A percentile compares a stretch with the other conserved stretches of the same genome.
Conservation (phyloP, 805 yeast species). For the Myxozyma mucilagina region DNA sequence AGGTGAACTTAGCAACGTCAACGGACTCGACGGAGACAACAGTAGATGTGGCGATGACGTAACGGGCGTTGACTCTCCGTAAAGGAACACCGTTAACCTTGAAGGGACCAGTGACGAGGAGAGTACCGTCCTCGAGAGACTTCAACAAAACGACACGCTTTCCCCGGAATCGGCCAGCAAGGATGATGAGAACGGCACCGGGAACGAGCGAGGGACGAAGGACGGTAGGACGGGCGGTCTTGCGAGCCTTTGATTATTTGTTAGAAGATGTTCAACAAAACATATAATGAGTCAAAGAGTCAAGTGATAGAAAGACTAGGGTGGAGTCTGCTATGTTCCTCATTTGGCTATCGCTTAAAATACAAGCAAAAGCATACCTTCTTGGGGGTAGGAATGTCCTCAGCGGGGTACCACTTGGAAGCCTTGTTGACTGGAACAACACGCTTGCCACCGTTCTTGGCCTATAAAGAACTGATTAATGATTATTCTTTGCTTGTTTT, state of each 20-base stretch:
- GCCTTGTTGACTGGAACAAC: conserved; percentile 51
- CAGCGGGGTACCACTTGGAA: conserved; percentile 93
- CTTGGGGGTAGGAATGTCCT: conserved; percentile 84
- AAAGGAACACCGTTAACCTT: conserved; percentile 99
- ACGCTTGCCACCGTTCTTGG: conserved; percentile 43
- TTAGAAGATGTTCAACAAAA: neutral
- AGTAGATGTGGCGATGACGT: conserved; percentile 98
- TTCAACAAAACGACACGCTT: conserved; percentile 98
- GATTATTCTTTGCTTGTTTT: neutral
- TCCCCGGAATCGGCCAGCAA: conserved; percentile 99
- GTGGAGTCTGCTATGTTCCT: neutral
- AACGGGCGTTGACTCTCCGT: conserved; percentile 94
- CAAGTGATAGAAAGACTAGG: neutral
- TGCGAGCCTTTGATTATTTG: conserved; percentile 54
- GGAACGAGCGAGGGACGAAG: conserved; percentile 95
- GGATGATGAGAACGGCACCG: conserved; percentile 94
- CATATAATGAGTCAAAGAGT: neutral
- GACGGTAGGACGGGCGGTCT: conserved; percentile 89
- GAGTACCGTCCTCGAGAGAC: conserved; percentile 95
- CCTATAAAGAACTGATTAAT: conserved; percentile 24
- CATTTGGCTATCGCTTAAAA: neutral
- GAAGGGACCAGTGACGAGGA: conserved; percentile 98
- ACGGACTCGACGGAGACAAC: conserved; percentile 75
- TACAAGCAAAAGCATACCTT: conserved; percentile 42
- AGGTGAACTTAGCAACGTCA: conserved; percentile 87